Evolutionary conservation across 2,329 filamentous ascomycete genomes (phyloP).

Genomic region (Fusarium brevicatenulatum): DNA sequence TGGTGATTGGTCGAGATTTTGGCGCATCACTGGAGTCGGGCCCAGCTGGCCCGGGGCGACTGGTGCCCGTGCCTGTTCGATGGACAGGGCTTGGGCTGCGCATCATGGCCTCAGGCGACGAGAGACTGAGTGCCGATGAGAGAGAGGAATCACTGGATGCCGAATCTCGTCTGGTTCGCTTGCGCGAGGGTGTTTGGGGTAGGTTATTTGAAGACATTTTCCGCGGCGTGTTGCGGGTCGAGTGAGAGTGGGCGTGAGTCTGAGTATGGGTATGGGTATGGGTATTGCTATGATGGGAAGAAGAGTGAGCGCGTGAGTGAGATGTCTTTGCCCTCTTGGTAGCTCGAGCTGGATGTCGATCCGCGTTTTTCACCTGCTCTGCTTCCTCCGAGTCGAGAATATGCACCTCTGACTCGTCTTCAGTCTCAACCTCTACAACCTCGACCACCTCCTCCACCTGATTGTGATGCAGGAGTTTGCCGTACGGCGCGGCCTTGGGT

Average conservation of each 20-base stretch:
- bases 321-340: constrained; percentile 52
- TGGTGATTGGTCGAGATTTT: constrained; percentile 54
- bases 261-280: constrained; percentile 13
- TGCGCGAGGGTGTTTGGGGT: constrained; percentile 51
- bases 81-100: constrained; percentile 43
- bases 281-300: constrained; percentile 13
- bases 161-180: constrained; percentile 50
- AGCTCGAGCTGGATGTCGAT: constrained; percentile 39
- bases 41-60: constrained; percentile 34
- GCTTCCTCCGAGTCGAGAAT: constrained; percentile 15
- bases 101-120: constrained; percentile 52
- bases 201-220: constrained; percentile 42
- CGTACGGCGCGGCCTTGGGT: constrained; percentile 62
- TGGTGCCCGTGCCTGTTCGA: constrained; percentile 41
- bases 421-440: constrained; percentile 12
- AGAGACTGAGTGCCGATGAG: constrained; percentile 53
- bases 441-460: constrained; percentile 29
- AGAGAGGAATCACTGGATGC: constrained; percentile 57
- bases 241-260: constrained; percentile 29
- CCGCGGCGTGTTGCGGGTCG: constrained; percentile 41
- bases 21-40: constrained; percentile 50
- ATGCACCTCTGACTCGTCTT: constrained; percentile 14
- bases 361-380: constrained; percentile 14
- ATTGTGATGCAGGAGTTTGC: constrained; percentile 55
- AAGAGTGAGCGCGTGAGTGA: constrained; percentile 41